These are phyloP conservation scores for Colletotrichum phormii DNA, from an alignment of 2,329 filamentous ascomycete species.

Conservation along the genomic window DNA sequence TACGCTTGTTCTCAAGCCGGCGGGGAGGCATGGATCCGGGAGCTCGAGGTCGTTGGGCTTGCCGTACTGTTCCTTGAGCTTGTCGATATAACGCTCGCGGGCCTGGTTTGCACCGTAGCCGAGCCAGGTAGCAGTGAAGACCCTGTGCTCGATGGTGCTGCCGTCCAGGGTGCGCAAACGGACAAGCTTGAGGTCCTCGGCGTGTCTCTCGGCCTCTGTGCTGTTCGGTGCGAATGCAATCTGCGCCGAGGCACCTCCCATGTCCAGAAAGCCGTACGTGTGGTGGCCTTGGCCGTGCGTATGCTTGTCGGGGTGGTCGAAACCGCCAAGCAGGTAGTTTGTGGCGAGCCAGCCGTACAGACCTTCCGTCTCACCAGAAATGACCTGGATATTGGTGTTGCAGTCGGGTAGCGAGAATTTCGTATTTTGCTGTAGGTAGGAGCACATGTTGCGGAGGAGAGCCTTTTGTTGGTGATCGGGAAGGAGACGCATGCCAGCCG, in stretches of 20 bases:
- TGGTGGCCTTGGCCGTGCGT: slow-evolving; percentile 88
- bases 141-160: slow-evolving; percentile 80
- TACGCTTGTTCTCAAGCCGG: slow-evolving; percentile 78
- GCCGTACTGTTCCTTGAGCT: slow-evolving; percentile 75
- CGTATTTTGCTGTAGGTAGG: slow-evolving; percentile 81
- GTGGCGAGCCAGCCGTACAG: slow-evolving; percentile 98
- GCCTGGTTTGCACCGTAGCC: slow-evolving; percentile 98
- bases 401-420: slow-evolving; percentile 92
- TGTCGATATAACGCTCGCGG: slow-evolving; percentile 83
- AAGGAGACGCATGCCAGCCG: slow-evolving; percentile 92
- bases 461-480: slow-evolving; percentile 77
- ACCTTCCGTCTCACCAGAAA: slow-evolving; percentile 94
- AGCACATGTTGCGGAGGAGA: slow-evolving; percentile 83
- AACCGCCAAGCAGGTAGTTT: slow-evolving; percentile 93
- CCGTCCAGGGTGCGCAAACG: slow-evolving; percentile 88
- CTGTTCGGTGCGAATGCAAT: slow-evolving; percentile 96
- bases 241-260: slow-evolving; percentile 97
- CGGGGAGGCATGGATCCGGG: slow-evolving; percentile 91
- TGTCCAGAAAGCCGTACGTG: slow-evolving; percentile 97
- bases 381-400: slow-evolving; percentile 89
- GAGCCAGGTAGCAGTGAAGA: slow-evolving; percentile 97
- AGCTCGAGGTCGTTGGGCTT: slow-evolving; percentile 72
- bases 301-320: slow-evolving; percentile 81
- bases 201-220: slow-evolving; percentile 90
- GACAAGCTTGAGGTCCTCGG: slow-evolving; percentile 87